These are phyloP conservation scores for Sarocladium oryzae DNA, from an alignment of 2,329 filamentous ascomycete species.

Conservation along the genomic window DNA sequence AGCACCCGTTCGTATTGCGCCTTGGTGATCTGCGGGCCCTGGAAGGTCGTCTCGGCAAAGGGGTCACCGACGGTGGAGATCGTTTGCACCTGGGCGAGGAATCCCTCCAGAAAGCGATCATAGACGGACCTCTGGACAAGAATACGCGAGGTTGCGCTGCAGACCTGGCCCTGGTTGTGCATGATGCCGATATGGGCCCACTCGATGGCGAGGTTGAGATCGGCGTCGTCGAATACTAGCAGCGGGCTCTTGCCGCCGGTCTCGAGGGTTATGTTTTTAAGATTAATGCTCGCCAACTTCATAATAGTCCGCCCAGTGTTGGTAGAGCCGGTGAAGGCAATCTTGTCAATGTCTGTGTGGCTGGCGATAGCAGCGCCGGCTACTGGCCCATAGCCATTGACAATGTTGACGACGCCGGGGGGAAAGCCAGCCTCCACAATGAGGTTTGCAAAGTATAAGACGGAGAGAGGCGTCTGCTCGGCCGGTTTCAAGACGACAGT, in stretches of 20 bases:
- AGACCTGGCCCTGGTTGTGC: conserved; percentile 54
- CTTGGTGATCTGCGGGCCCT: conserved; percentile 62
- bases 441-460: conserved; percentile 54
- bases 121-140: conserved; percentile 51
- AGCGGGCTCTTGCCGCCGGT: conserved; percentile 56
- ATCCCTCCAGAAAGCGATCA: conserved; percentile 56
- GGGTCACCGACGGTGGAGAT: conserved; percentile 57
- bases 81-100: conserved; percentile 48
- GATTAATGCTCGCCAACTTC: conserved; percentile 55
- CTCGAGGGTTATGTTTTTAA: conserved; percentile 54
- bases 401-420: conserved; percentile 64
- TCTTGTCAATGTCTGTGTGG: conserved; percentile 60
- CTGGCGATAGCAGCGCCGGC: conserved; percentile 58
- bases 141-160: conserved; percentile 52
- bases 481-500: conserved; percentile 53
- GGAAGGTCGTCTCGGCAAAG: conserved; percentile 56
- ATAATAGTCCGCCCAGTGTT: conserved; percentile 62
- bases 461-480: conserved; percentile 55
- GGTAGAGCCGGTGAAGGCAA: conserved; percentile 68
- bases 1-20: conserved; percentile 59
- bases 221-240: conserved; percentile 53
- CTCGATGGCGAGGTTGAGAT: conserved; percentile 58
- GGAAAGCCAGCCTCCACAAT: conserved; percentile 67
- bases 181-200: conserved; percentile 35
- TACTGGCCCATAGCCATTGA: conserved; percentile 59